Evolutionary conservation across 2,329 filamentous ascomycete genomes (phyloP).

Genomic region (Sclerotinia minor): DNA sequence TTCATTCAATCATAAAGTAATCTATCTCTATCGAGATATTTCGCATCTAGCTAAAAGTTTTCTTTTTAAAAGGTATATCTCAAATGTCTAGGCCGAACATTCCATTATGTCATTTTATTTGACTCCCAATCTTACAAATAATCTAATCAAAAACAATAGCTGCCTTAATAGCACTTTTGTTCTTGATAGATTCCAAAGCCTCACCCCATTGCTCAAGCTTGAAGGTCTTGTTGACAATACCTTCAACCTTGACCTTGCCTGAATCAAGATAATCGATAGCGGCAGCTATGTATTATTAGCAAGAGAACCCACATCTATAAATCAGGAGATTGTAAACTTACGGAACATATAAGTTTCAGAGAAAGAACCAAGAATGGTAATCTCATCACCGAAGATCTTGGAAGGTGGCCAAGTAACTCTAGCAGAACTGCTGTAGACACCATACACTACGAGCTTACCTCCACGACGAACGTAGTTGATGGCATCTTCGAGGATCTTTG

Average conservation of each 20-base stretch:
- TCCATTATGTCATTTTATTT: conserved; percentile 1
- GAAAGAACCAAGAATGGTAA: conserved; percentile 72
- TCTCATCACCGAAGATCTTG: conserved; percentile 68
- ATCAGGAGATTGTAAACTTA: conserved; percentile 39
- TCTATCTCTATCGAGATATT: conserved; percentile 7
- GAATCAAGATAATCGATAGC: conserved; percentile 58
- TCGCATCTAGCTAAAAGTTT: neutral
- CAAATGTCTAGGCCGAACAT: conserved; percentile 5
- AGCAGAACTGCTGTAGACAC: conserved; percentile 62
- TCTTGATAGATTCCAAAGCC: conserved; percentile 67
- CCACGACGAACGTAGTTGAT: conserved; percentile 72
- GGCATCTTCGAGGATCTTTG: conserved; percentile 67
- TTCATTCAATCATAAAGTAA: conserved; percentile 12
- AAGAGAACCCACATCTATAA: neutral
- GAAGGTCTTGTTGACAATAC: conserved; percentile 73
- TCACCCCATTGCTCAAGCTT: conserved; percentile 72
- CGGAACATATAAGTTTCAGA: conserved; percentile 73
- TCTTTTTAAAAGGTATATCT: conserved; percentile 11
- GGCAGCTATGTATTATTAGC: conserved; percentile 49
- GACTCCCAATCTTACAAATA: neutral
- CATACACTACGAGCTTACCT: conserved; percentile 66
- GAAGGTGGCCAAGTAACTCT: conserved; percentile 68
- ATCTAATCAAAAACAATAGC: conserved; percentile 66
- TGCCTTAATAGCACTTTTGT: conserved; percentile 73
- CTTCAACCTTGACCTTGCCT: conserved; percentile 61